Conservation (phyloP, 2,329 filamentous ascomycete genomes). For the Apiospora arundinis region DNA sequence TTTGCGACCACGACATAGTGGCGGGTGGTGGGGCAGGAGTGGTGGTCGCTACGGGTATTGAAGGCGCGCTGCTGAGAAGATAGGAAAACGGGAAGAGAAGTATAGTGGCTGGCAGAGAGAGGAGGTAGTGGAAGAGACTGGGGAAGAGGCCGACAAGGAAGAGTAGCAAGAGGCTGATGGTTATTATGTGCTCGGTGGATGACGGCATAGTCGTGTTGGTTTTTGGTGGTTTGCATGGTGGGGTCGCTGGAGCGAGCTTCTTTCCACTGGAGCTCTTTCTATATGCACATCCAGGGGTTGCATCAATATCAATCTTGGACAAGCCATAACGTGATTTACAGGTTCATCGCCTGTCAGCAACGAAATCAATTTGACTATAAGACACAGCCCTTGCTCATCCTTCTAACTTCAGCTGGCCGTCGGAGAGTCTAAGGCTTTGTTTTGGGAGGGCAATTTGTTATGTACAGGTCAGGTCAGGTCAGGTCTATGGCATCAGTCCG, state of each 20-base stretch:
- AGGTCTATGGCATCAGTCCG: conserved; percentile 8
- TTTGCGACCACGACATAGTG: conserved; percentile 83
- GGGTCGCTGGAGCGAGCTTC: conserved; percentile 12
- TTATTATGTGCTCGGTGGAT: conserved; percentile 45
- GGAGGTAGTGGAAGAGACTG: conserved; percentile 57
- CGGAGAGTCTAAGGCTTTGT: conserved; percentile 8
- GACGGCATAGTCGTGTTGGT: conserved; percentile 45
- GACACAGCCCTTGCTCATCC: conserved; percentile 5
- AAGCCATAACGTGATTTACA: background rate
- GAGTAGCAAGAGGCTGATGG: conserved; percentile 53
- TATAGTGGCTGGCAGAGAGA: conserved; percentile 53
- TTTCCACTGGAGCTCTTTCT: conserved; percentile 13
- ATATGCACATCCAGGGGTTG: conserved; percentile 12
- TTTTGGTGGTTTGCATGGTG: conserved; percentile 20
- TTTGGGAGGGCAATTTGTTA: conserved; percentile 12
- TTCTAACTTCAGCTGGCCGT: conserved; percentile 9
- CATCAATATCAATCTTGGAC: background rate
- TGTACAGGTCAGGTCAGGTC: background rate
- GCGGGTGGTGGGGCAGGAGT: conserved; percentile 32
- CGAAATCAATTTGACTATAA: conserved; percentile 11
- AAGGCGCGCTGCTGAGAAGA: conserved; percentile 24
- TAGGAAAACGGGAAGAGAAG: conserved; percentile 39
- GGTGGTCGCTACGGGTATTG: conserved; percentile 16
- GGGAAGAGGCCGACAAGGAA: conserved; percentile 61
- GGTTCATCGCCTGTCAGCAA: conserved; percentile 17